Evolutionary conservation across 2,329 filamentous ascomycete genomes (phyloP), one percentile per base, ranked within the genome.

Genomic region (Alternaria longipes): DNA sequence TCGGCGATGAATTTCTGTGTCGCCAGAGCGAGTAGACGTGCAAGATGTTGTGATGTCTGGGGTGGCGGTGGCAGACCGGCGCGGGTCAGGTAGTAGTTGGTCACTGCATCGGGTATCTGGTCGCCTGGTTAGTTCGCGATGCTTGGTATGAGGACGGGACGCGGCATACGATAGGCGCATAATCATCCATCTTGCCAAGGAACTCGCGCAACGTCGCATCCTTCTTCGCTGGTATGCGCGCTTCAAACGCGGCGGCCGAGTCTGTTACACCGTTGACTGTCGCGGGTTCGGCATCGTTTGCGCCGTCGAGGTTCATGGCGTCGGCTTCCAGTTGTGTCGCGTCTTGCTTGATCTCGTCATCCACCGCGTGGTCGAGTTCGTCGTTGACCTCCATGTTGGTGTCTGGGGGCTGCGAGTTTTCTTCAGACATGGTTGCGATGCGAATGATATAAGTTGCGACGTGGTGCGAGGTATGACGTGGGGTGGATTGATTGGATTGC

Each of bases 1-100:
- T 99, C 95, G 60, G 95, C 94, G 72, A 99, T 92, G 84, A 99
- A 99, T 78, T 99, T 99, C 77, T 99, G 95, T 0, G 95, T 97
- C n/a, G 95, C 95, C 8, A 99, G 91, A 3, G 95, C 94, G 44
- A 99, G 90, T 3, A 99, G 90, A 49, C 94, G 93, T 22, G 94
- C 93, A 28, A 99, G 91, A 60, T 94, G 92, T 20, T 90, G 90
- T 73, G 97, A 93, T 54, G 93, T 97, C 72, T 95, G 91, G 0
- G 93, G 94, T 41, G 94, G 93, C 1, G 94, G 94, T 34, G 95
- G 94, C 4, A 99, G 91, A 54, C 95, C 95, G 67, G 94, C 93
- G 71, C 96, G 91, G 38, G 94, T 97, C 83, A 99, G 91, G 82
- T 99, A 99, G 85, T 98, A 97, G 79, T 97, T 90, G 65, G 94